phyloP scores from a whole-genome alignment of 225 moss, liverwort and hornwort species.

The Polytrichum formosum region DNA sequence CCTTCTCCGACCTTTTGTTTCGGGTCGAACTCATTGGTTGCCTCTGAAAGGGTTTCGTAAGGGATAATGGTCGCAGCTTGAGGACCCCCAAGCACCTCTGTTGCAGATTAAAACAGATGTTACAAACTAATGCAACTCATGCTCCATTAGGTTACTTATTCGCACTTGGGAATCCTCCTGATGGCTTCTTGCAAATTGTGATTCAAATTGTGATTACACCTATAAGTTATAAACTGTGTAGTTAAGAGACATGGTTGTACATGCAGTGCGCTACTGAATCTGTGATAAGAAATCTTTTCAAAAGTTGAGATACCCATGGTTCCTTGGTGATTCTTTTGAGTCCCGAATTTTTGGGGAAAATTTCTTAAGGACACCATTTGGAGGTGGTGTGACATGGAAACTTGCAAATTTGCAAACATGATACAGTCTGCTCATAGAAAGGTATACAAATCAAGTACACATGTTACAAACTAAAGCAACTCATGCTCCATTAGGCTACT shows the following conservation, averaged over 20 bases:
- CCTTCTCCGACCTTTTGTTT: constrained; percentile 36
- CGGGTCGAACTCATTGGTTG: constrained; percentile 46
- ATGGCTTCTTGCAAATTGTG: no score
- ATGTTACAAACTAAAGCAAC: neutral
- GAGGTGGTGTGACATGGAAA: no score
- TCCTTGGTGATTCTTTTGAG: no score
- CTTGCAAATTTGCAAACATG: constrained; percentile 20
- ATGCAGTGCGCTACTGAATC: no score
- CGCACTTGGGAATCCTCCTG: no score
- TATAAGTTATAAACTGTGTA: no score
- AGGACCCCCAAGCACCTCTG: constrained; percentile 36
- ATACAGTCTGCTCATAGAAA: constrained; percentile 27
- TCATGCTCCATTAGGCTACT: neutral
- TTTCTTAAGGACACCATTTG: no score
- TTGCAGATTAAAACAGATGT: neutral
- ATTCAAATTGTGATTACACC: no score
- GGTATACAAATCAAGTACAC: constrained; percentile 4
- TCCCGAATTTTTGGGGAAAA: no score
- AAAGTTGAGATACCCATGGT: no score
- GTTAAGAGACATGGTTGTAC: no score
- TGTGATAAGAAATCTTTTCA: no score
- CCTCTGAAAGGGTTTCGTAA: constrained; percentile 29
- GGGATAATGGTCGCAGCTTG: constrained; percentile 27
- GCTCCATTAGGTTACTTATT: neutral
- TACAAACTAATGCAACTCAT: neutral